Conservation (phyloP, 176 grass and related monocot species). For the Ananas comosus region DNA sequence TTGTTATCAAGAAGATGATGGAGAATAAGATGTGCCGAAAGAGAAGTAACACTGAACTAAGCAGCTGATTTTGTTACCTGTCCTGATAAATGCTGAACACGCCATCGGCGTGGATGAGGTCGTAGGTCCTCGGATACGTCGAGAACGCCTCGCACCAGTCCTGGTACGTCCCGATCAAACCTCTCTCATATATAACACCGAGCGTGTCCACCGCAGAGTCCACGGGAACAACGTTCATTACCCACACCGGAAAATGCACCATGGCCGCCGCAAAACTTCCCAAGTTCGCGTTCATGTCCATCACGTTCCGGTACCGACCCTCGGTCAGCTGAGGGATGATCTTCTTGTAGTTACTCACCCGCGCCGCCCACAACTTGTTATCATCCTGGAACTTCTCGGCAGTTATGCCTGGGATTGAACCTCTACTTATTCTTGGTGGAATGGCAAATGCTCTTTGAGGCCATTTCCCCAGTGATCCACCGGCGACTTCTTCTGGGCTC, state of each 20-base stretch:
- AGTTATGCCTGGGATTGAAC: constrained; percentile 37
- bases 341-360: constrained; percentile 59
- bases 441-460: constrained; percentile 55
- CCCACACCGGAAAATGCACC: constrained; percentile 57
- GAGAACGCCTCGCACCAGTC: constrained; percentile 98
- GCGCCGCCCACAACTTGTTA: constrained; percentile 61
- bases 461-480: constrained; percentile 51
- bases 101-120: constrained; percentile 65
- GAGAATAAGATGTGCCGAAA: too few relatives aligned
- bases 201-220: constrained; percentile 42
- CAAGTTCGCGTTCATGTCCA: constrained; percentile 24
- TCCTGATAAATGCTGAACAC: constrained; percentile 60
- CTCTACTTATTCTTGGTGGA: constrained; percentile 54
- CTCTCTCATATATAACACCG: constrained; percentile 79
- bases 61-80: too few relatives aligned
- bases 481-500: constrained; percentile 39
- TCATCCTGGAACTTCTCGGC: constrained; percentile 46
- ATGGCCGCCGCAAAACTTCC: constrained; percentile 73
- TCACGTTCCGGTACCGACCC: constrained; percentile 68
- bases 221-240: constrained; percentile 73
- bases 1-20: constrained; percentile 13
- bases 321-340: constrained; percentile 47
- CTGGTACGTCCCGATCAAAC: constrained; percentile 85
- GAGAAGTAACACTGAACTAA: too few relatives aligned
- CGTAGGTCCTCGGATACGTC: constrained; percentile 88